Conservation (phyloP, 192 early-diverging fungal genomes). For the Allomyces macrogynus region DNA sequence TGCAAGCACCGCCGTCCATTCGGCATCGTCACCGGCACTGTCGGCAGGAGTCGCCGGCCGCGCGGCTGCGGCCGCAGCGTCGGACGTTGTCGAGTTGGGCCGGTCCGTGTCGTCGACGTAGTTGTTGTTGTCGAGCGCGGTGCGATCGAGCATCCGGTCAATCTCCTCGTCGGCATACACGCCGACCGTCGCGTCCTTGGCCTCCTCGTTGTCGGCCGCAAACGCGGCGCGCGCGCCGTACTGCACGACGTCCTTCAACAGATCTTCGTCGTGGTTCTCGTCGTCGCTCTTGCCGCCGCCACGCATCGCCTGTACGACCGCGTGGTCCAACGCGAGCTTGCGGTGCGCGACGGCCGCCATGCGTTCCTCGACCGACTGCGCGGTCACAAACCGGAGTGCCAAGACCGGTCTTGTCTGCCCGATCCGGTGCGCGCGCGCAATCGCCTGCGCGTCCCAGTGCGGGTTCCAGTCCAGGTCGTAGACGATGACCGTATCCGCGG, state of each 20-base stretch:
- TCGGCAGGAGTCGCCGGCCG: background rate
- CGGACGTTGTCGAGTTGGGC: background rate
- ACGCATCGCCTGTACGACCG: background rate
- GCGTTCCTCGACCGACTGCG: background rate
- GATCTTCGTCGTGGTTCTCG: background rate
- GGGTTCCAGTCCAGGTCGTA: slow-evolving; percentile 59
- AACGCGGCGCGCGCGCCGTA: background rate
- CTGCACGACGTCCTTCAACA: background rate
- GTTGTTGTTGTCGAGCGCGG: background rate
- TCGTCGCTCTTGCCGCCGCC: background rate
- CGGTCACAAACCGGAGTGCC: background rate
- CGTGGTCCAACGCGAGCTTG: background rate
- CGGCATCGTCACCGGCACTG: background rate
- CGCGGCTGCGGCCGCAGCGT: background rate
- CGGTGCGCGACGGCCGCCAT: background rate
- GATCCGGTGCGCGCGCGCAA: slow-evolving; percentile 51
- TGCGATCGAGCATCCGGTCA: background rate
- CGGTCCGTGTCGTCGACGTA: background rate
- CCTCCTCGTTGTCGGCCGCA: background rate
- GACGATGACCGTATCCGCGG: slow-evolving; percentile 56
- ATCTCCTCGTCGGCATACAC: background rate
- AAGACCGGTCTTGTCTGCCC: slow-evolving; percentile 45
- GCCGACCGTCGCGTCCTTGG: too few relatives aligned
- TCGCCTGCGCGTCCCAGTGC: slow-evolving; percentile 47
- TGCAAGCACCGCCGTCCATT: too few relatives aligned